phyloP scores from a whole-genome alignment of 208 protist species.

The Leptomonas pyrrhocoris region DNA sequence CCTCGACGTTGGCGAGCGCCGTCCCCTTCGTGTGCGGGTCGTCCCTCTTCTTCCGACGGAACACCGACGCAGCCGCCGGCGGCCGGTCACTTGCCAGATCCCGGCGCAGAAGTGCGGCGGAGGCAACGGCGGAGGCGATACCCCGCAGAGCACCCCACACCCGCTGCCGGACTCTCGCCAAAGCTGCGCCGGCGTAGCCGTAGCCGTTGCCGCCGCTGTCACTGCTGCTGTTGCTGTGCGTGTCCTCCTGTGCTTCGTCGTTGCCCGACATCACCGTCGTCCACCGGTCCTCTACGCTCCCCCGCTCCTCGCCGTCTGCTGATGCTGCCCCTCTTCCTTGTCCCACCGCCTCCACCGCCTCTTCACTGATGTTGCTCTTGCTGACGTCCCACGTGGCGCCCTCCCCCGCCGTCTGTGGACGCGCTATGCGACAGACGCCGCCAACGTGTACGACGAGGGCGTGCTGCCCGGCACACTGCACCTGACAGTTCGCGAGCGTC shows the following conservation, averaged over 20 bases:
- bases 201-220: not conserved
- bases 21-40: not conserved
- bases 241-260: too few relatives aligned
- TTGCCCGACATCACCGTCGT: too few relatives aligned
- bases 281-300: too few relatives aligned
- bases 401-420: not conserved
- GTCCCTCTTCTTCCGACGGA: not conserved
- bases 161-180: not conserved
- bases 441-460: constrained; percentile 61
- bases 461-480: constrained; percentile 35
- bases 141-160: not conserved
- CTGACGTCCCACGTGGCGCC: too few relatives aligned
- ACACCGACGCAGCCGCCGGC: not conserved
- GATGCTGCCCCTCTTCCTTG: too few relatives aligned
- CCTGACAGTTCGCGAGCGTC: constrained; percentile 42
- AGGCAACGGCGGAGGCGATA: not conserved
- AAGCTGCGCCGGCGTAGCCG: too few relatives aligned
- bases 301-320: too few relatives aligned
- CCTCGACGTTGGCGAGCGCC: not conserved
- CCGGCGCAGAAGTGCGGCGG: not conserved
- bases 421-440: constrained; percentile 29
- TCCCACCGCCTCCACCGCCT: not conserved
- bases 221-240: not conserved
- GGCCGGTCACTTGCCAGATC: too few relatives aligned
- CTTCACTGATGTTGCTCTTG: too few relatives aligned